phyloP scores from a whole-genome alignment of 306 rosid species.

The Macrotyloma uniflorum region DNA sequence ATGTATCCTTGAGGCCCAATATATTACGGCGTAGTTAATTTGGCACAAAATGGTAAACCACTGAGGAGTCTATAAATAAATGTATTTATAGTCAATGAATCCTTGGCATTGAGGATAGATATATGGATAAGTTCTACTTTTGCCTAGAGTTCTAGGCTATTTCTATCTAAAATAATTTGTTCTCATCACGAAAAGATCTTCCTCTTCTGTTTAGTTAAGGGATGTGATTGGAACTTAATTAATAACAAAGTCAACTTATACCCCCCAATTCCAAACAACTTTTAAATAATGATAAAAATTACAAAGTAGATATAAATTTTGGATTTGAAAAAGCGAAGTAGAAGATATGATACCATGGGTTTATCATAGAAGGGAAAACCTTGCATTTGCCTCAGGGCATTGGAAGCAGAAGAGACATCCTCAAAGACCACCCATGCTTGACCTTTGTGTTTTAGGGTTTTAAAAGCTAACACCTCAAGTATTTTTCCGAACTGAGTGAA shows the following conservation, averaged over 20 bases:
- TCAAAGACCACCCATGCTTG: constrained; percentile 98
- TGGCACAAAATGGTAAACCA: constrained; percentile 9
- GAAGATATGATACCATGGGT: constrained; percentile 72
- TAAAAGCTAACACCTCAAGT: constrained; percentile 85
- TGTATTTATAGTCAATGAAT: background rate
- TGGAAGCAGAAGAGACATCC: constrained; percentile 83
- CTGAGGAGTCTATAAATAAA: background rate
- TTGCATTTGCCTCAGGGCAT: constrained; percentile 96
- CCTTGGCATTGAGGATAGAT: background rate
- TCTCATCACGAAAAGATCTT: background rate
- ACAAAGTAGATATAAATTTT: background rate
- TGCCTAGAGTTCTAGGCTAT: background rate
- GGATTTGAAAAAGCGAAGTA: background rate
- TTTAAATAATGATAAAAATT: background rate
- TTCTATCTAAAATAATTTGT: constrained; percentile 1
- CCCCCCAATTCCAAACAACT: background rate
- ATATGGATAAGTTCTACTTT: background rate
- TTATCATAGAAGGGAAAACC: constrained; percentile 97
- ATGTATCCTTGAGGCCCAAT: background rate
- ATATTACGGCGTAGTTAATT: background rate
- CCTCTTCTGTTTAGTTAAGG: background rate
- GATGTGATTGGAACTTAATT: background rate
- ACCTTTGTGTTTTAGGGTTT: constrained; percentile 92
- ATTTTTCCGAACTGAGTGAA: constrained; percentile 98
- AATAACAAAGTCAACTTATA: background rate